Percentiles rank a stretch among this genome's conserved stretches.
phyloP scores from a whole-genome alignment of 176 grass and related monocot species.

The Tillandsia fasciculata region DNA sequence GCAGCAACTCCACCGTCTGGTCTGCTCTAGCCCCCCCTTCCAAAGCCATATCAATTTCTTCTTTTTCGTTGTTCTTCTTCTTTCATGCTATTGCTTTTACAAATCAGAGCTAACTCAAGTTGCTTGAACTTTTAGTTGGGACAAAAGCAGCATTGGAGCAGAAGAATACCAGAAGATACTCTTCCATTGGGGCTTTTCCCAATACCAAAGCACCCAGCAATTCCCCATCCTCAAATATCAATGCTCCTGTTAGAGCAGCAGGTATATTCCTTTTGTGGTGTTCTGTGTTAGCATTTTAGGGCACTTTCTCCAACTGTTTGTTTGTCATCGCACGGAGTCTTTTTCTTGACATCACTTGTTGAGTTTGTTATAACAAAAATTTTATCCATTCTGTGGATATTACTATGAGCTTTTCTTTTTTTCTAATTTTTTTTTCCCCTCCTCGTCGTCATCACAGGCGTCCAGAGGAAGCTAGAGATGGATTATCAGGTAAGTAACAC shows the following conservation, averaged over 20 bases:
- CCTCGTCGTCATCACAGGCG: conserved; percentile 27
- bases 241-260: conserved; percentile 48
- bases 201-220: conserved; percentile 40
- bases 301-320: no score
- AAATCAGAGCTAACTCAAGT: neutral
- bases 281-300: neutral
- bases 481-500: conserved; percentile 34
- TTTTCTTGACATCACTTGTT: no score
- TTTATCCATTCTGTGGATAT: no score
- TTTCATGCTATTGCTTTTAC: neutral
- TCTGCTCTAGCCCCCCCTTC: conserved; percentile 18
- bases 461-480: conserved; percentile 81
- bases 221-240: conserved; percentile 33
- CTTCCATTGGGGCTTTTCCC: conserved; percentile 32
- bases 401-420: neutral
- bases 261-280: conserved; percentile 16
- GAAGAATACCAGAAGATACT: conserved; percentile 39
- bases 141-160: conserved; percentile 56
- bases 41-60: neutral
- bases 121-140: conserved; percentile 29
- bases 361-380: neutral
- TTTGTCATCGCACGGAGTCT: no score
- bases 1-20: conserved; percentile 64
- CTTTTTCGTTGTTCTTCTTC: conserved; percentile 2
- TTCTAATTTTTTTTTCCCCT: neutral